Base-by-base conservation (phyloP, 1,284 basidiomycete species). In the Malassezia caprae region DNA sequence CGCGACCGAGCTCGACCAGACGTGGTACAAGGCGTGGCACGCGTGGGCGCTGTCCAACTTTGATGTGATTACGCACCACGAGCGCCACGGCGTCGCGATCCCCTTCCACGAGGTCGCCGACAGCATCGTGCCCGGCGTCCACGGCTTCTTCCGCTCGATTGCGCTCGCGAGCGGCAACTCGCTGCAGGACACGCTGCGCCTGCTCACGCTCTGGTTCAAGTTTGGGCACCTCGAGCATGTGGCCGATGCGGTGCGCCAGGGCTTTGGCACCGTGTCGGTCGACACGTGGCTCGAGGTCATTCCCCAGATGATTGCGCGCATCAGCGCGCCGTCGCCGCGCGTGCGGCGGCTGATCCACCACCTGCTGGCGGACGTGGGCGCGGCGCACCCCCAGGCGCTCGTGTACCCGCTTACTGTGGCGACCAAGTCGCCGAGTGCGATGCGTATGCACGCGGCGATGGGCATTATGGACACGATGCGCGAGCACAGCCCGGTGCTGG, bases 1-100 rank as follows among this genome's bases (percentile, higher is more conserved):
- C 32, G 88, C 94, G 0, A 96, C 93, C 2, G 86, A 89, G 71
- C 88, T 90, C 60, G 94, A 98, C 75, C 82, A 86, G 6, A 81
- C 81, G 37, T 98, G 93, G 93, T 96, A 96, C 77, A 96, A 96
- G 76, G 94, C 93, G 15, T 96, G 93, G 93, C 93, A 98, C 75
- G 91, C 90, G 0, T 98, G 91, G 90, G 93, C 94, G 6, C 78
- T 98, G 56, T 87, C 90, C 11, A 96, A 96, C 75, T 94, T 94
- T 63, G 90, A 96, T 62, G 88, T 96, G 59, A 86, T 98, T 56
- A 64, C 69, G 50, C 67, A 73, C 42, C 68, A 74, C 58, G 71
- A 72, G 50, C 58, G 63, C 28, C 78, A 58, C 81, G 82, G 62
- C 77, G 76, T 79, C n/a, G 85, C 87, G 50, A 76, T 87, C n/a